Evolutionary conservation across 2,329 filamentous ascomycete genomes (phyloP).

Genomic region (Botryotinia calthae): DNA sequence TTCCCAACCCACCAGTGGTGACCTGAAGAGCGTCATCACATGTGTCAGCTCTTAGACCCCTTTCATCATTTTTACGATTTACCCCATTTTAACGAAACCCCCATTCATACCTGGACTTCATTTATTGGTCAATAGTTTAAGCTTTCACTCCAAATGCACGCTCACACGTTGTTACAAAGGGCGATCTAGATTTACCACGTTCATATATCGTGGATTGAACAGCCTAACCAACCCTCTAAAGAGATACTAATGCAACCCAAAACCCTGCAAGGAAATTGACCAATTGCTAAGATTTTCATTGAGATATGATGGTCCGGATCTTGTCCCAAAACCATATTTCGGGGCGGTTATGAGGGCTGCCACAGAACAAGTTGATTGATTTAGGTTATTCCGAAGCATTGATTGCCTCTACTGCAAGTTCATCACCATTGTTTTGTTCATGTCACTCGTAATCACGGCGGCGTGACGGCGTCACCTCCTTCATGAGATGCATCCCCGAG

Average conservation of each 20-base stretch:
- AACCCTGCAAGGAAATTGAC: neutral
- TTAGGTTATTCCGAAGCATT: neutral
- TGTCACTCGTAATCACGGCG: neutral
- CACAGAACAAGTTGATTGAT: neutral
- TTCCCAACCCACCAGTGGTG: too few relatives aligned
- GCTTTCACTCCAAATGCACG: neutral
- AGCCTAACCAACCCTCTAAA: neutral
- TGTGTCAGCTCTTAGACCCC: constrained; percentile 1
- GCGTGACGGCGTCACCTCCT: neutral
- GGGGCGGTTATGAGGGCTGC: neutral
- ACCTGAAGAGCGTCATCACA: neutral
- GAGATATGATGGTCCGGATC: neutral
- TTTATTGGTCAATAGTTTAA: constrained; percentile 15
- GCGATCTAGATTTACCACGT: constrained; percentile 21
- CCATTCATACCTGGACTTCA: neutral
- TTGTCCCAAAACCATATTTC: neutral
- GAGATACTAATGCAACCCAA: neutral
- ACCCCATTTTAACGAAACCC: neutral
- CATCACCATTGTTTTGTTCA: neutral
- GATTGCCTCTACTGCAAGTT: neutral
- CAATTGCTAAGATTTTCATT: constrained; percentile 4
- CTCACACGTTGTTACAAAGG: constrained; percentile 14
- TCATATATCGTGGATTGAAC: constrained; percentile 13
- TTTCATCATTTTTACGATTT: neutral
- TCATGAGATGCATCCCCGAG: constrained; percentile 4